Conservation (phyloP, 352 stramenopile genomes). For the Phytophthora syringae region DNA sequence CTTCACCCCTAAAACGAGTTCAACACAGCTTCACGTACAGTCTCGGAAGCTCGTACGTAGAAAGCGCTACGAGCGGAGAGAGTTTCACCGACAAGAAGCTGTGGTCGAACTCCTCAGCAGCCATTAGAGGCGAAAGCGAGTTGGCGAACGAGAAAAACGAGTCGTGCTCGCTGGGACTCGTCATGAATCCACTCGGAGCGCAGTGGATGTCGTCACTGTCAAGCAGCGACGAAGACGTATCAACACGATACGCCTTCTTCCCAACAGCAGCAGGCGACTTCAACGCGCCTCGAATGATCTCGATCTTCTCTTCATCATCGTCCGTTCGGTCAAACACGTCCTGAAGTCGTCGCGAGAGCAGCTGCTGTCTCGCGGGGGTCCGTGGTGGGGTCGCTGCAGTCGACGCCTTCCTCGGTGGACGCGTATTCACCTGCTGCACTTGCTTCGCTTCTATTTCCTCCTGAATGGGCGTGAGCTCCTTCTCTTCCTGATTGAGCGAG, state of each 20-base stretch:
- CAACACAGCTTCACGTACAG: constrained; percentile 52
- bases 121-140: constrained; percentile 70
- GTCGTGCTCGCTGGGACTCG: constrained; percentile 62
- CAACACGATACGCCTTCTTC: background rate
- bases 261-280: constrained; percentile 12
- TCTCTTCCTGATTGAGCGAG: constrained; percentile 25
- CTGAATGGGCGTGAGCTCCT: constrained; percentile 10
- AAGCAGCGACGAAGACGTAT: constrained; percentile 18
- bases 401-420: constrained; percentile 6
- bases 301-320: constrained; percentile 22
- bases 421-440: background rate
- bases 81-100: constrained; percentile 66
- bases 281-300: constrained; percentile 7
- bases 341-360: constrained; percentile 40
- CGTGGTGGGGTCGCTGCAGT: constrained; percentile 9
- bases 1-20: background rate
- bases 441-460: constrained; percentile 6
- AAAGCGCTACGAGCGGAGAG: constrained; percentile 62
- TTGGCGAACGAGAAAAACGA: constrained; percentile 86
- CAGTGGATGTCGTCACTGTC: constrained; percentile 45
- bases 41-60: constrained; percentile 64
- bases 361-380: constrained; percentile 43
- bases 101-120: constrained; percentile 64
- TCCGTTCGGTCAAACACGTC: constrained; percentile 47
- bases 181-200: constrained; percentile 41